These are phyloP conservation scores for Xylariomycetidae sp. DNA, from an alignment of 2,329 filamentous ascomycete species.

Conservation along the genomic window DNA sequence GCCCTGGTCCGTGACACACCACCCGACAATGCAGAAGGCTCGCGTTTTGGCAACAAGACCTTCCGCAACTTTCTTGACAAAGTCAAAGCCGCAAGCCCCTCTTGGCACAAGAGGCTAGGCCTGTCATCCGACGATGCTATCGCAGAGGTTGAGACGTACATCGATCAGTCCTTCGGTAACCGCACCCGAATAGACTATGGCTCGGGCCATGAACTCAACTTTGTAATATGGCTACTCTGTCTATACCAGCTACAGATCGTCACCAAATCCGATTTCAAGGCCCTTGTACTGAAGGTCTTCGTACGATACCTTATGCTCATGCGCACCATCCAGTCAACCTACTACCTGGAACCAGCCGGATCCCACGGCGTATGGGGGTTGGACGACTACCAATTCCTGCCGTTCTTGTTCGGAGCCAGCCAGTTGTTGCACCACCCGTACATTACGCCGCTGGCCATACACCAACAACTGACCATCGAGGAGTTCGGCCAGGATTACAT, in stretches of 20 bases:
- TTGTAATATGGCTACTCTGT: slow-evolving; percentile 93
- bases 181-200: slow-evolving; percentile 88
- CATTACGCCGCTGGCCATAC: slow-evolving; percentile 74
- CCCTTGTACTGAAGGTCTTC: slow-evolving; percentile 73
- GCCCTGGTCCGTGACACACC: slow-evolving; percentile 63
- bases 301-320: slow-evolving; percentile 77
- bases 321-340: slow-evolving; percentile 81
- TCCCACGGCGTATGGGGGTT: slow-evolving; percentile 97
- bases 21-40: slow-evolving; percentile 78
- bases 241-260: slow-evolving; percentile 73
- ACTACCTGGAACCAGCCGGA: slow-evolving; percentile 94
- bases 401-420: slow-evolving; percentile 89
- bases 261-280: slow-evolving; percentile 58
- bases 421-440: slow-evolving; percentile 81
- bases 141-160: slow-evolving; percentile 71
- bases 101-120: slow-evolving; percentile 61
- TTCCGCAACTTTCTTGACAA: slow-evolving; percentile 79
- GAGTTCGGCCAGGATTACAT: slow-evolving; percentile 79
- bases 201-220: slow-evolving; percentile 95
- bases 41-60: slow-evolving; percentile 88
- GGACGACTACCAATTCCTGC: slow-evolving; percentile 95
- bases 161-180: slow-evolving; percentile 81
- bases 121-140: slow-evolving; percentile 47
- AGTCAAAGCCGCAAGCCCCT: slow-evolving; percentile 46
- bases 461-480: slow-evolving; percentile 81